Percentiles rank a stretch among this genome's conserved stretches.
Evolutionary conservation across 2,329 filamentous ascomycete species (phyloP).

Genomic region (Aspergillus sp.): DNA sequence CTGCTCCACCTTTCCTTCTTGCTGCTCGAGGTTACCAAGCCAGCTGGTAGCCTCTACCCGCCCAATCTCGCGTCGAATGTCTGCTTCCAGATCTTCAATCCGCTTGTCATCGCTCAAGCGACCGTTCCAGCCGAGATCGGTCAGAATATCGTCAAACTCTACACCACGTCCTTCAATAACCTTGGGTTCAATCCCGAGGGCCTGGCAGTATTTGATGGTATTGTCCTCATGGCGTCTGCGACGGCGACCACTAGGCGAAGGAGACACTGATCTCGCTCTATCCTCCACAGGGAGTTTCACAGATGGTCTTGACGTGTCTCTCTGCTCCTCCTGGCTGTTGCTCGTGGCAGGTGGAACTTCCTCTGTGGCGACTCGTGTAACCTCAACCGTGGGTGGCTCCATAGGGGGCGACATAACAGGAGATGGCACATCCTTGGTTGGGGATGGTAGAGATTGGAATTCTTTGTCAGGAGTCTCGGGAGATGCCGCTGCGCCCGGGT

Average conservation of each 20-base stretch:
- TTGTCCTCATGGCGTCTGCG: slow-evolving; percentile 68
- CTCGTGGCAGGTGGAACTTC: slow-evolving; percentile 21
- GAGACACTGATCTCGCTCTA: slow-evolving; percentile 33
- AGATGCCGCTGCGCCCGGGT: slow-evolving; percentile 32
- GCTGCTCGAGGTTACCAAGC: slow-evolving; percentile 78
- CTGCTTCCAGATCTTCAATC: slow-evolving; percentile 76
- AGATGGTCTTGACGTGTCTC: slow-evolving; percentile 22
- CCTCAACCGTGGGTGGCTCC: slow-evolving; percentile 37
- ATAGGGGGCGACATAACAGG: slow-evolving; percentile 11
- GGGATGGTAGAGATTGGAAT: slow-evolving; percentile 19
- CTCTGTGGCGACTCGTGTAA: slow-evolving; percentile 35
- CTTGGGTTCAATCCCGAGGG: slow-evolving; percentile 72
- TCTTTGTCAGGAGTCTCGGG: slow-evolving; percentile 32
- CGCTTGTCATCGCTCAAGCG: slow-evolving; percentile 71
- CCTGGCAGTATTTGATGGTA: slow-evolving; percentile 73
- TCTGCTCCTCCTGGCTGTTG: slow-evolving; percentile 22
- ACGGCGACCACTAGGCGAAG: slow-evolving; percentile 50
- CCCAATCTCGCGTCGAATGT: slow-evolving; percentile 83
- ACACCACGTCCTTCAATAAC: slow-evolving; percentile 74
- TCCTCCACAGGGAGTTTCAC: slow-evolving; percentile 21
- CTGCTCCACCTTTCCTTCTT: slow-evolving; percentile 84
- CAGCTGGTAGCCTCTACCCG: slow-evolving; percentile 90
- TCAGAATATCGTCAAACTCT: slow-evolving; percentile 78
- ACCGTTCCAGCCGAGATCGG: slow-evolving; percentile 86
- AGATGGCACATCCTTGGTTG: slow-evolving; percentile 13